Conservation (phyloP, 2,329 filamentous ascomycete genomes). For the Calonectria honghensis region DNA sequence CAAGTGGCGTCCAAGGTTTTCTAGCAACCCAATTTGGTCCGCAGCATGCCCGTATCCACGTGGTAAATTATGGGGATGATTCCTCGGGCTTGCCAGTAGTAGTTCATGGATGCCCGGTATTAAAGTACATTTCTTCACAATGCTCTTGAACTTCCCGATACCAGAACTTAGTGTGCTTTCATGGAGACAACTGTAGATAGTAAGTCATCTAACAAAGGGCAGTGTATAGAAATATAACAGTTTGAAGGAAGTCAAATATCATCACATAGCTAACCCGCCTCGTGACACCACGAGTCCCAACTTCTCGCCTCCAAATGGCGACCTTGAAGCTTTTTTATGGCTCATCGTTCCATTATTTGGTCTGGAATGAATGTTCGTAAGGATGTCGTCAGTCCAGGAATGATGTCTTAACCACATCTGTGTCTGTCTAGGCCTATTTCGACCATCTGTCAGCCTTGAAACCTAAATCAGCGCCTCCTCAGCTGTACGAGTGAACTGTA, state of each 20-base stretch:
- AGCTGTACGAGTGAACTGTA: background rate
- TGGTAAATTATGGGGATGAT: background rate
- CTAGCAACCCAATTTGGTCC: background rate
- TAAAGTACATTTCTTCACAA: background rate
- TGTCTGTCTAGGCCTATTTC: background rate
- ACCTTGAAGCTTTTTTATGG: background rate
- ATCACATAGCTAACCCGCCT: background rate
- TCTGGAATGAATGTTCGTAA: constrained; percentile 8
- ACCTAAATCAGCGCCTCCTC: background rate
- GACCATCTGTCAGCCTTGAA: background rate
- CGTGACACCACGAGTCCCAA: background rate
- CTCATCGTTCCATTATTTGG: background rate
- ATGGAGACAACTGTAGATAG: background rate
- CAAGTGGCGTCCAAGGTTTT: background rate
- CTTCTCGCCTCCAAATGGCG: background rate
- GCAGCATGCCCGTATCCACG: background rate
- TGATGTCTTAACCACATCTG: background rate
- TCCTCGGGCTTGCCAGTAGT: background rate
- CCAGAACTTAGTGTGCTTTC: background rate
- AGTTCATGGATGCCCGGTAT: background rate
- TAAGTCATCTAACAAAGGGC: background rate
- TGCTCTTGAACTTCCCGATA: background rate
- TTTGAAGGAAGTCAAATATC: background rate
- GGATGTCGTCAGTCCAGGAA: constrained; percentile 1
- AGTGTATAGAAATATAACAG: background rate